These are phyloP conservation scores for Spatholobus suberectus DNA, from an alignment of 306 rosid species.

Conservation along the genomic window DNA sequence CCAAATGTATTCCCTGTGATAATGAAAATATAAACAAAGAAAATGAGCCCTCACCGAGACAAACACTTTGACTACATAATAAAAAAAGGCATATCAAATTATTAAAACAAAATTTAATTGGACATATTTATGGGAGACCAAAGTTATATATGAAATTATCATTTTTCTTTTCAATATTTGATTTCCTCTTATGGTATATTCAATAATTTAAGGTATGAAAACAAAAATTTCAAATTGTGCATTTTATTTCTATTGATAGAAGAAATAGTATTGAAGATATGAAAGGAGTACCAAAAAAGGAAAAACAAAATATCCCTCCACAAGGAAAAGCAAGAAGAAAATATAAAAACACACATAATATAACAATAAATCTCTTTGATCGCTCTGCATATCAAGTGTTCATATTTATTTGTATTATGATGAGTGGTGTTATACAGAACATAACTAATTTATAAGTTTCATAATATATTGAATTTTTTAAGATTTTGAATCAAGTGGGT, in stretches of 20 bases:
- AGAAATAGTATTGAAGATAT: not conserved
- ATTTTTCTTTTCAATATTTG: slow-evolving; percentile 1
- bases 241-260: not conserved
- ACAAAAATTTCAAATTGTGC: not conserved
- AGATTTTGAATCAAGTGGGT: not conserved
- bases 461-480: not conserved
- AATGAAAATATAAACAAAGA: slow-evolving; percentile 16
- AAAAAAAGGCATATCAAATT: slow-evolving; percentile 15
- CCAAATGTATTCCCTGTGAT: slow-evolving; percentile 91
- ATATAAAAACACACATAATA: not conserved
- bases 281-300: not conserved
- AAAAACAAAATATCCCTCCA: not conserved
- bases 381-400: not conserved
- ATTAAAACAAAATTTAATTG: not conserved
- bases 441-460: not conserved
- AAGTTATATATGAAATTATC: slow-evolving; percentile 4
- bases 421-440: not conserved
- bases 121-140: not conserved
- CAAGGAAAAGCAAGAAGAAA: not conserved
- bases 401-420: not conserved
- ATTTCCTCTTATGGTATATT: not conserved
- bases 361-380: not conserved
- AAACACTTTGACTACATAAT: not conserved
- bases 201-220: not conserved
- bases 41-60: not conserved